Base-by-base conservation (phyloP, 1,284 basidiomycete genomes). In the Ceratobasidium sp. region DNA sequence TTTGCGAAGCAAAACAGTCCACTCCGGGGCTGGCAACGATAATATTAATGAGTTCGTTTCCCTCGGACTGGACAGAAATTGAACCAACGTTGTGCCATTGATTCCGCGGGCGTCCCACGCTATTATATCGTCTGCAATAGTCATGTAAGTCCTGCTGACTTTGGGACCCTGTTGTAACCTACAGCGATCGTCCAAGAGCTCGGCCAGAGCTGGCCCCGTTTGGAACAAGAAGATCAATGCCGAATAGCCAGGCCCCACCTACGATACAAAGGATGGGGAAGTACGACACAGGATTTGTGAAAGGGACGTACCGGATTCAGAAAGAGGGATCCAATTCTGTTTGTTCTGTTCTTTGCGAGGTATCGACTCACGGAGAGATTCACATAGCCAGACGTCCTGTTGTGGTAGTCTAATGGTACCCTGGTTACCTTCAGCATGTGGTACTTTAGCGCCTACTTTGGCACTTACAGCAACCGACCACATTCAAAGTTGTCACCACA, bases 31-130 rank as follows among this genome's bases (percentile, higher is more conserved):
- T 75, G 47, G 35, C 29, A n/a, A n/a, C n/a, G n/a, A n/a, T n/a
- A n/a, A n/a, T n/a, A n/a, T n/a, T n/a, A n/a, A n/a, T n/a, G n/a
- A n/a, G n/a, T n/a, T n/a, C n/a, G n/a, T n/a, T n/a, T n/a, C n/a
- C n/a, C n/a, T n/a, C n/a, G n/a, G n/a, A n/a, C n/a, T n/a, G n/a
- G n/a, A 32, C 1, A n/a, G n/a, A 27, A 32, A n/a, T n/a, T n/a
- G 2, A 7, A 72, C 72, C 56, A 42, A 76, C 75, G 65, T 73
- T 4, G 75, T 73, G 29, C 71, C 69, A 50, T 76, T 76, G 38
- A 76, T 73, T 3, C 75, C 75, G 10, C 75, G 71, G 34, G 75
- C 75, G 56, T 76, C 75, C 75, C 75, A 76, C 25, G 75, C 75
- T 29, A 76, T 73, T 34, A 67, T 55, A 42, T 67, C 64, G 64